These are phyloP conservation scores for Cucurbitaria berberidis DNA, from an alignment of 2,329 filamentous ascomycete species.

Conservation along the genomic window DNA sequence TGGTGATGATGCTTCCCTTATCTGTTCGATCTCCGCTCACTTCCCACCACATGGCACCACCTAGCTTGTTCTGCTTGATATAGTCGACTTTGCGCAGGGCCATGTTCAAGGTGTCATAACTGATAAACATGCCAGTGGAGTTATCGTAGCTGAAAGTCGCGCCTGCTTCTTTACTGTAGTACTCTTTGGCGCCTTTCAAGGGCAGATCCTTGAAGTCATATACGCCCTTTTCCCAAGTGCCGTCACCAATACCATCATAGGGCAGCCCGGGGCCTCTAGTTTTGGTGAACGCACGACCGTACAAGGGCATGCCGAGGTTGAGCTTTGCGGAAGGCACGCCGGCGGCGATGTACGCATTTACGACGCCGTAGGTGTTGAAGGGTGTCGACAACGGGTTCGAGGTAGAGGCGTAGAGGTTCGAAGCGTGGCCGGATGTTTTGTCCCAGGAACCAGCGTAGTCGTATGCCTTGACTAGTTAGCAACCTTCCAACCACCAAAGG, in stretches of 20 bases:
- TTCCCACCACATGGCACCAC: constrained; percentile 98
- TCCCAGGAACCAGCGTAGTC: constrained; percentile 81
- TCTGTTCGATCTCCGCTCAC: constrained; percentile 76
- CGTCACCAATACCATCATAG: constrained; percentile 76
- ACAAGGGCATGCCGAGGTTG: constrained; percentile 89
- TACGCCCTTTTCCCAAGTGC: constrained; percentile 77
- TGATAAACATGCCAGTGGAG: constrained; percentile 69
- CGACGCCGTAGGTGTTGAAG: constrained; percentile 74
- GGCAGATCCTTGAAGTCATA: constrained; percentile 91
- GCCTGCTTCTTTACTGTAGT: constrained; percentile 66
- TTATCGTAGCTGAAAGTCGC: constrained; percentile 81
- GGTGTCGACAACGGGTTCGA: constrained; percentile 71
- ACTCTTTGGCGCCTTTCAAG: constrained; percentile 67
- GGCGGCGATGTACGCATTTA: constrained; percentile 71
- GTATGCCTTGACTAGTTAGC: constrained; percentile 43
- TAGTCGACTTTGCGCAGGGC: constrained; percentile 74
- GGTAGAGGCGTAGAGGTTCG: constrained; percentile 72
- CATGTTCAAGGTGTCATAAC: constrained; percentile 73
- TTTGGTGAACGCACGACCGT: constrained; percentile 82
- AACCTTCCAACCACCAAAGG: not conserved
- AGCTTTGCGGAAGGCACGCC: constrained; percentile 73
- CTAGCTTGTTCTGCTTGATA: constrained; percentile 70
- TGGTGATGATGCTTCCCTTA: constrained; percentile 65
- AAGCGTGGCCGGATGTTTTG: constrained; percentile 72
- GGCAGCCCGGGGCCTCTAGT: constrained; percentile 75